A percentile compares a stretch with the other conserved stretches of the same genome.
Conservation (phyloP, 106 monocot genomes). For the Dendrobium chrysotoxum region DNA sequence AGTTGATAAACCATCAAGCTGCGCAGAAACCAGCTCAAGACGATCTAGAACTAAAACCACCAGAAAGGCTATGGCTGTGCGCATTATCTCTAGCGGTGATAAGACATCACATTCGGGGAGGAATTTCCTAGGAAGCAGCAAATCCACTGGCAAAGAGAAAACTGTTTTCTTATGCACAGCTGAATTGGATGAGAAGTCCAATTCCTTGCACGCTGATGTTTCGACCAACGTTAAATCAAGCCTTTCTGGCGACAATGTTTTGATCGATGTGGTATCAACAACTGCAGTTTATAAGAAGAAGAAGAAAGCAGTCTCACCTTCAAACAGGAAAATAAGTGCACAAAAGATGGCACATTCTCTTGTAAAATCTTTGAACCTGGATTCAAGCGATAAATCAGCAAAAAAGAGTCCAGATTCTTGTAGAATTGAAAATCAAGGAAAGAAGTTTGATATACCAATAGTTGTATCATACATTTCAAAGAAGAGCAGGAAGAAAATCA, state of each 20-base stretch:
- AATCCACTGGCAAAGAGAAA: slow-evolving; percentile 40
- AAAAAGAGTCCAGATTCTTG: slow-evolving; percentile 19
- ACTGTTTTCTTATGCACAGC: slow-evolving; percentile 2
- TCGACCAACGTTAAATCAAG: slow-evolving; percentile 32
- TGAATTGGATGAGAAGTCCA: slow-evolving; percentile 17
- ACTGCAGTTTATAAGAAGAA: slow-evolving; percentile 9
- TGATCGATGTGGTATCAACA: slow-evolving; percentile 9
- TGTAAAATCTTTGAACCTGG: slow-evolving; percentile 21
- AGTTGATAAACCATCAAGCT: slow-evolving; percentile 30
- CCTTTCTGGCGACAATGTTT: slow-evolving; percentile 16
- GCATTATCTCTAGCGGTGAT: slow-evolving; percentile 21
- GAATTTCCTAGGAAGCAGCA: slow-evolving; percentile 19
- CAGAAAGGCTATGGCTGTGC: slow-evolving; percentile 22
- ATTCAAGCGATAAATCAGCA: slow-evolving; percentile 15
- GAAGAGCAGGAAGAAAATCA: slow-evolving; percentile 31
- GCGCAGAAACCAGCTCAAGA: slow-evolving; percentile 36
- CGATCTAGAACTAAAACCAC: slow-evolving; percentile 39
- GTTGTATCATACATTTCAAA: slow-evolving; percentile 29
- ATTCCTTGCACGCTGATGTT: slow-evolving; percentile 23
- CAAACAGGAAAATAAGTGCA: slow-evolving; percentile 21
- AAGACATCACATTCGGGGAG: slow-evolving; percentile 19
- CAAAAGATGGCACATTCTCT: slow-evolving; percentile 19
- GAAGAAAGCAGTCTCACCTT: slow-evolving; percentile 17
- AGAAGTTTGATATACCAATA: slow-evolving; percentile 18
- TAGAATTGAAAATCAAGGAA: slow-evolving; percentile 17